Conservation (phyloP, 2,329 filamentous ascomycete genomes). For the Xylaria multiplex region DNA sequence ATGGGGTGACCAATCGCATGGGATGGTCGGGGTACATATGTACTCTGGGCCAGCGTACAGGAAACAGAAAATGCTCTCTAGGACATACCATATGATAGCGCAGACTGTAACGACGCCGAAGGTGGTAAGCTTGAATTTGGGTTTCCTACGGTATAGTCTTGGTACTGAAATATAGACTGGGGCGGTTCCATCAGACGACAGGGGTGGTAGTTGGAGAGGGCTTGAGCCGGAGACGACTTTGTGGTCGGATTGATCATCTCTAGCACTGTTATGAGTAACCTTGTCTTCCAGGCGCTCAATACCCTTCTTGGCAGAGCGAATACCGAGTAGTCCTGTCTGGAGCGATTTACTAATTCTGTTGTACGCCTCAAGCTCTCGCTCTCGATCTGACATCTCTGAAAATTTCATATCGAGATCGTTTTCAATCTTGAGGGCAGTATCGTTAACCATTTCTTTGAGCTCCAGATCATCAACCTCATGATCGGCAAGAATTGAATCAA, state of each 20-base stretch:
- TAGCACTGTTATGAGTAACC: slow-evolving; percentile 55
- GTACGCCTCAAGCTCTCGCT: slow-evolving; percentile 57
- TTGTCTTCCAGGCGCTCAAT: slow-evolving; percentile 67
- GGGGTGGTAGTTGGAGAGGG: slow-evolving; percentile 2
- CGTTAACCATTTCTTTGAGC: slow-evolving; percentile 45
- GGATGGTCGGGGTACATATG: slow-evolving; percentile 55
- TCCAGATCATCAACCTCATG: slow-evolving; percentile 49
- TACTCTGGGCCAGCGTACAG: slow-evolving; percentile 64
- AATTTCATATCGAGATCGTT: slow-evolving; percentile 42
- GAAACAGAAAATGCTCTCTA: slow-evolving; percentile 65
- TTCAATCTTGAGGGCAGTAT: slow-evolving; percentile 44
- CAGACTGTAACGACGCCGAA: slow-evolving; percentile 59
- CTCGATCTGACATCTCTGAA: slow-evolving; percentile 45
- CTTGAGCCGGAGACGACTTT: slow-evolving; percentile 21
- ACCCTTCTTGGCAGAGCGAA: slow-evolving; percentile 63
- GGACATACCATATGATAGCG: slow-evolving; percentile 61
- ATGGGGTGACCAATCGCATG: slow-evolving; percentile 65
- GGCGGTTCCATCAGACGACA: slow-evolving; percentile 40
- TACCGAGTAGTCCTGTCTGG: slow-evolving; percentile 61
- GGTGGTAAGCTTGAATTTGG: slow-evolving; percentile 59
- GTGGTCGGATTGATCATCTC: slow-evolving; percentile 34
- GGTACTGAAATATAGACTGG: slow-evolving; percentile 58
- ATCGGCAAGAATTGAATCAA: slow-evolving; percentile 61
- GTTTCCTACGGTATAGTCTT: slow-evolving; percentile 56
- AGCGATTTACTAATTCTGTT: slow-evolving; percentile 64